phyloP scores from a whole-genome alignment of 345 rosid species.

The Populus davidiana region DNA sequence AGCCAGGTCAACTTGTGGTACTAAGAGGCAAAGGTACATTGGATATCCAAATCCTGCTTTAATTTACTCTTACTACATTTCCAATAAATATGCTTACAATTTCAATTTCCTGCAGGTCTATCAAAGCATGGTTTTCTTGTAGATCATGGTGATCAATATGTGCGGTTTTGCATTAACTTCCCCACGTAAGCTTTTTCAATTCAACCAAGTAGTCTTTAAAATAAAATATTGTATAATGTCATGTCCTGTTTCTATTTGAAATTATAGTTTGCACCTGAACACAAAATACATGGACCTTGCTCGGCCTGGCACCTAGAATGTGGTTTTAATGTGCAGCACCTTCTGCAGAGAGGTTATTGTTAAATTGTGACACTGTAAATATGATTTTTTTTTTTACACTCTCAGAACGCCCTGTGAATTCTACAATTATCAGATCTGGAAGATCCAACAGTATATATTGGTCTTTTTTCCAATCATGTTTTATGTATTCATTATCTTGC shows the following conservation, averaged over 20 bases:
- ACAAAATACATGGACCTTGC: too few species aligned
- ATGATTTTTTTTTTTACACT: too few species aligned
- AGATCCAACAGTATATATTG: background rate
- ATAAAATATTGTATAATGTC: too few species aligned
- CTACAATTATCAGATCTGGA: background rate
- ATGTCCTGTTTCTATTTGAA: too few species aligned
- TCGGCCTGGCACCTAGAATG: too few species aligned
- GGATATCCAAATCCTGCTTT: slow-evolving; percentile 12
- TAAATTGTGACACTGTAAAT: too few species aligned
- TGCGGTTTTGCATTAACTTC: slow-evolving; percentile 69
- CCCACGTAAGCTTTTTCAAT: slow-evolving; percentile 59
- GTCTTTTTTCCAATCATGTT: background rate
- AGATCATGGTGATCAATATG: slow-evolving; percentile 82
- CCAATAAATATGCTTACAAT: slow-evolving; percentile 16
- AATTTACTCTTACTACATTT: background rate
- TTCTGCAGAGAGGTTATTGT: too few species aligned
- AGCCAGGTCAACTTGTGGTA: slow-evolving; percentile 69
- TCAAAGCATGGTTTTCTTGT: slow-evolving; percentile 66
- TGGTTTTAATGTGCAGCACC: too few species aligned
- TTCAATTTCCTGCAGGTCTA: slow-evolving; percentile 52
- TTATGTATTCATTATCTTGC: background rate
- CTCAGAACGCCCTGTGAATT: background rate
- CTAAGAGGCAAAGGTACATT: slow-evolving; percentile 78
- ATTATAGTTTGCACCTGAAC: too few species aligned
- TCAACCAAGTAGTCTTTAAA: background rate